Base-by-base conservation (phyloP, 73 alveolate species). In the Stentor roeselii region DNA sequence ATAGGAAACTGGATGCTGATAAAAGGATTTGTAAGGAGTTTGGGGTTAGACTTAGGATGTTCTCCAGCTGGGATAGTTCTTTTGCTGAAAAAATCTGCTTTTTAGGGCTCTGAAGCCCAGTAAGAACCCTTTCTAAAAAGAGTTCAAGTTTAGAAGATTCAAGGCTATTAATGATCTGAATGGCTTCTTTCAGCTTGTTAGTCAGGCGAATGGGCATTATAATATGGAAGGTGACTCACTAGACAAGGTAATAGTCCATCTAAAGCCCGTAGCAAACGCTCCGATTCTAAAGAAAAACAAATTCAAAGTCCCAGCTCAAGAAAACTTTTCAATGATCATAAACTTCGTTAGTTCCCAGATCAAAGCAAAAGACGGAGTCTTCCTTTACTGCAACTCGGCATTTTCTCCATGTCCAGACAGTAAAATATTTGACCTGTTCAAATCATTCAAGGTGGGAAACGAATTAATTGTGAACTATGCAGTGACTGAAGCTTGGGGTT, bases 181-280 rank as follows among this genome's bases (percentile, higher is more conserved):
- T 50, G 21, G 67, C 21, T 50, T 21, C 21, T 50, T 50, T 50
- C 6, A 50, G 67, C 21, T 21, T 50, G 30, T 50, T 11, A 50
- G 67, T 50, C 21, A 11, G 21, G 67, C 6, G 6, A 50, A 50
- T 50, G 21, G 67, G 67, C 21, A 50, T 50, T 11, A 50, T 11
- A 11, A 50, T 50, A 50, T 50, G 21, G 21, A 50, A 11, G 21
- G 6, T 6, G 67, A 50, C 6, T 21, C 67, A 50, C 30, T 11
- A 50, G 21, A 6, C 67, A 50, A 50, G 21, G 67, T 67, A 30
- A 67, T 32, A 0, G 80, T 67, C 21, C 37, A 67, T 67, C 41
- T 67, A 21, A 67, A 67, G 42, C 80, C 80, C 34, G 80, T 67
- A 30, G 80, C 41, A 67, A 67, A 67, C 34, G 80, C 80, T 67